Conservation (phyloP, 2,329 filamentous ascomycete genomes). For the Diaporthe vaccinii region DNA sequence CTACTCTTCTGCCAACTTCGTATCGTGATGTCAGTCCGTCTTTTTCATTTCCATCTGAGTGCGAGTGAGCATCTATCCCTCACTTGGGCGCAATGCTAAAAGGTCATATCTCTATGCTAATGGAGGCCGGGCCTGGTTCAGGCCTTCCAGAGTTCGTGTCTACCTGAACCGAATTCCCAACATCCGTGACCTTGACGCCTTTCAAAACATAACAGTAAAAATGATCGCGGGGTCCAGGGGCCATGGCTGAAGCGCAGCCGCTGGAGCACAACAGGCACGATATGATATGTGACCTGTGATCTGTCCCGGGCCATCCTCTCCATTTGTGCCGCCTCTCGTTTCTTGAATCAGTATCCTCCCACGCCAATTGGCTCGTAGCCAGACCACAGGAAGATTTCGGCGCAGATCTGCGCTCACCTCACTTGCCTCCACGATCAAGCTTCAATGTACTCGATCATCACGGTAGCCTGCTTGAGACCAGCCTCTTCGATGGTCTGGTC, state of each 20-base stretch:
- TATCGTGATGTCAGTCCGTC: slow-evolving; percentile 22
- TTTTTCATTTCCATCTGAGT: slow-evolving; percentile 3
- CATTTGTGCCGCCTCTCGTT: neutral
- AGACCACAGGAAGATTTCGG: neutral
- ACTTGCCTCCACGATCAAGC: neutral
- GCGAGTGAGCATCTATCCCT: slow-evolving; percentile 21
- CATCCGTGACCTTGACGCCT: slow-evolving; percentile 34
- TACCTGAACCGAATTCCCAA: slow-evolving; percentile 34
- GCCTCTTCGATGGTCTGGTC: slow-evolving; percentile 83
- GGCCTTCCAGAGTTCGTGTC: slow-evolving; percentile 35
- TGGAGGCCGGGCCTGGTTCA: slow-evolving; percentile 6
- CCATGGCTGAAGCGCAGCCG: neutral
- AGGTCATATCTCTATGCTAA: slow-evolving; percentile 27
- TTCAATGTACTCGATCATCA: slow-evolving; percentile 84
- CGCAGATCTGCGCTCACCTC: neutral
- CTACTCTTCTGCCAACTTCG: neutral
- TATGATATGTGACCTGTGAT: slow-evolving; percentile 15
- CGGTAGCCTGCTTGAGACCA: slow-evolving; percentile 90
- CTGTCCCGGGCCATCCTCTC: neutral
- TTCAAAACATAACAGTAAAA: neutral
- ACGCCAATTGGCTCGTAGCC: neutral
- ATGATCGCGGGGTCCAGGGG: neutral
- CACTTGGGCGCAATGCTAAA: slow-evolving; percentile 23
- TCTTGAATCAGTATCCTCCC: neutral
- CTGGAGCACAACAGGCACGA: neutral